A percentile compares a stretch with the other conserved stretches of the same genome.
Evolutionary conservation across 805 yeast species (phyloP).

Genomic region (Sungouiella thailandica): DNA sequence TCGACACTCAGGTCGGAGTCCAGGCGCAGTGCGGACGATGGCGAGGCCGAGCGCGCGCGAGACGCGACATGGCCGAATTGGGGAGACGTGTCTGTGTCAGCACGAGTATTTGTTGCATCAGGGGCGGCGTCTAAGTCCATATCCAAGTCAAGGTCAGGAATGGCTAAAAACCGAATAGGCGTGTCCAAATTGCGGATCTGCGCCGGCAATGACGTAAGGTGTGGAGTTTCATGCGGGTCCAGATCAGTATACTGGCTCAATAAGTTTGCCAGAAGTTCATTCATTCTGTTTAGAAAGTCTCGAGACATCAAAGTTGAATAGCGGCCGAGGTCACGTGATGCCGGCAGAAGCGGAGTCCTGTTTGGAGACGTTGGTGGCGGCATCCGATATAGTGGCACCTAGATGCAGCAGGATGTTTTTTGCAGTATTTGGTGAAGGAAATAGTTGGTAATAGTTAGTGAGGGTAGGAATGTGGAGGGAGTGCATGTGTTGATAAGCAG

Average conservation of each 20-base stretch:
- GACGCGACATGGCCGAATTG: no score
- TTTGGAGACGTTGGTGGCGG: slow-evolving; percentile 2
- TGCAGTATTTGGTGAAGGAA: no score
- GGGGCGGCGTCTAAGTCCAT: slow-evolving; percentile 4
- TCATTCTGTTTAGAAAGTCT: slow-evolving; percentile 2
- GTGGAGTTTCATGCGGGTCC: background rate
- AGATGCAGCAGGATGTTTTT: no score
- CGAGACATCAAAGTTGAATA: background rate
- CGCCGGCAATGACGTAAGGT: slow-evolving; percentile 1
- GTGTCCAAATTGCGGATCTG: slow-evolving; percentile 6
- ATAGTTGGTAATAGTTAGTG: no score
- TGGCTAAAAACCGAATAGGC: slow-evolving; percentile 1
- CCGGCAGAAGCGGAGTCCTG: background rate
- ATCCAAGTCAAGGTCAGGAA: slow-evolving; percentile 5
- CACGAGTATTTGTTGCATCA: background rate
- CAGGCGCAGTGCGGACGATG: background rate
- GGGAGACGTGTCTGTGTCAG: background rate
- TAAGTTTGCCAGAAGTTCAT: slow-evolving; percentile 6
- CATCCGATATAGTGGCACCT: no score
- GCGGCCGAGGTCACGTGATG: background rate
- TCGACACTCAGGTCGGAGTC: background rate
- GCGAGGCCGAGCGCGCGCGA: no score
- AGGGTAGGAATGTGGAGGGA: no score
- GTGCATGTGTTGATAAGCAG: no score
- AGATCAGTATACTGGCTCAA: slow-evolving; percentile 1